Conservation (phyloP, 805 yeast genomes). For the Brettanomyces sp. region DNA sequence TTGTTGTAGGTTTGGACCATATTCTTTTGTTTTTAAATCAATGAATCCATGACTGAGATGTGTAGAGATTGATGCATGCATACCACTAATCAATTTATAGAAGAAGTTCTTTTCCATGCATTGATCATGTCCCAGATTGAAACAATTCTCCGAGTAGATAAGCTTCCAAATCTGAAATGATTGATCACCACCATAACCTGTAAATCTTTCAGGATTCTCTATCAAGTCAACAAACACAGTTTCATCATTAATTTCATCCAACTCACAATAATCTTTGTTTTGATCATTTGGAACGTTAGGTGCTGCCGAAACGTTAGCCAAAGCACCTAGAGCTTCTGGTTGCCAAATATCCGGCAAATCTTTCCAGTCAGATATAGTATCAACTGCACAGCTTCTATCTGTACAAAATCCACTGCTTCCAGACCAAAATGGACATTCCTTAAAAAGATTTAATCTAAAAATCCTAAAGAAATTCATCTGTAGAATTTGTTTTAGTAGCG, state of each 20-base stretch:
- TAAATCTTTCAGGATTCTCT: conserved; percentile 90
- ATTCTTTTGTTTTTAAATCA: conserved; percentile 58
- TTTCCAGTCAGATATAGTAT: conserved; percentile 65
- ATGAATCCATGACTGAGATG: conserved; percentile 82
- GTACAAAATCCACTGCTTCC: conserved; percentile 74
- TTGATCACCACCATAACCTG: conserved; percentile 92
- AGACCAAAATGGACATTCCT: conserved; percentile 79
- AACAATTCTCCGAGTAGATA: conserved; percentile 87
- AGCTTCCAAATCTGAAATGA: conserved; percentile 89
- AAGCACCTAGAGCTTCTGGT: conserved; percentile 57
- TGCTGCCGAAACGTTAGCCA: conserved; percentile 27
- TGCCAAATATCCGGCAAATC: conserved; percentile 65
- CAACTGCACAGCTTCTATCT: conserved; percentile 84
- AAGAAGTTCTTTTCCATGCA: conserved; percentile 86
- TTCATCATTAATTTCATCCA: conserved; percentile 51
- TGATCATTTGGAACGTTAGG: conserved; percentile 6
- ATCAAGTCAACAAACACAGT: conserved; percentile 79
- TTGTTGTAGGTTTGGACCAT: conserved; percentile 74
- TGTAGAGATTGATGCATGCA: conserved; percentile 93
- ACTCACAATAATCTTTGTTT: conserved; percentile 54
- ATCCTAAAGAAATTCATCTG: conserved; percentile 77
- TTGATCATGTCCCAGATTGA: conserved; percentile 35
- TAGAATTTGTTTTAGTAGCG: conserved; percentile 48
- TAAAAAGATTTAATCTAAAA: conserved; percentile 76
- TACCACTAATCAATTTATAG: conserved; percentile 78